Conservation (phyloP, 2,329 filamentous ascomycete genomes). For the Colletotrichum trifolii region DNA sequence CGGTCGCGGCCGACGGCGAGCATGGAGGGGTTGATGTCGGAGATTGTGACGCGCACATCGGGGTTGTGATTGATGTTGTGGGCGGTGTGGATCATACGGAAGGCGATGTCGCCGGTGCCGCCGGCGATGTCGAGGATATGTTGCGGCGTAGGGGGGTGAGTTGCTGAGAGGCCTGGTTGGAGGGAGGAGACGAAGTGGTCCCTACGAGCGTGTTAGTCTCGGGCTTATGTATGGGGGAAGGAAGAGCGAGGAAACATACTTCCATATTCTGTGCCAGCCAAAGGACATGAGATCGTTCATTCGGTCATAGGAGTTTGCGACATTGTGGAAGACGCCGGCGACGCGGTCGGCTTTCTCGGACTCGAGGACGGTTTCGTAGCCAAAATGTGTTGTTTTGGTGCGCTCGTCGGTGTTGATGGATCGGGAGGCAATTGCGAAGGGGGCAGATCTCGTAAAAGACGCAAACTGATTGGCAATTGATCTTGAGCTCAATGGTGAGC, state of each 20-base stretch:
- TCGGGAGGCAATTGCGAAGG: conserved; percentile 45
- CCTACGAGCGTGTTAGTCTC: conserved; percentile 47
- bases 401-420: conserved; percentile 42
- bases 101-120: conserved; percentile 97
- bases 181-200: conserved; percentile 94
- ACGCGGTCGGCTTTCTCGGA: conserved; percentile 79
- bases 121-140: conserved; percentile 96
- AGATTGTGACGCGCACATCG: conserved; percentile 86
- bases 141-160: conserved; percentile 60
- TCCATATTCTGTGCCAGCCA: conserved; percentile 96
- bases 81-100: conserved; percentile 92
- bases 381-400: conserved; percentile 84
- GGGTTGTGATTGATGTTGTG: conserved; percentile 77
- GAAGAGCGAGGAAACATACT: conserved; percentile 55
- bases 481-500: conserved; percentile 26
- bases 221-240: background rate
- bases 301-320: conserved; percentile 92
- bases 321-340: conserved; percentile 91
- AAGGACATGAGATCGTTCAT: conserved; percentile 99
- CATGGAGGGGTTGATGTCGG: conserved; percentile 97
- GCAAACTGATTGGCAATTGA: conserved; percentile 17
- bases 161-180: conserved; percentile 77
- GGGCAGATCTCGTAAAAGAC: conserved; percentile 1
- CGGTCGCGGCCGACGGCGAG: conserved; percentile 87
- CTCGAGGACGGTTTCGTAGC: conserved; percentile 86